These are phyloP conservation scores for Apiospora arundinis DNA, from an alignment of 2,329 filamentous ascomycete species.

Conservation along the genomic window DNA sequence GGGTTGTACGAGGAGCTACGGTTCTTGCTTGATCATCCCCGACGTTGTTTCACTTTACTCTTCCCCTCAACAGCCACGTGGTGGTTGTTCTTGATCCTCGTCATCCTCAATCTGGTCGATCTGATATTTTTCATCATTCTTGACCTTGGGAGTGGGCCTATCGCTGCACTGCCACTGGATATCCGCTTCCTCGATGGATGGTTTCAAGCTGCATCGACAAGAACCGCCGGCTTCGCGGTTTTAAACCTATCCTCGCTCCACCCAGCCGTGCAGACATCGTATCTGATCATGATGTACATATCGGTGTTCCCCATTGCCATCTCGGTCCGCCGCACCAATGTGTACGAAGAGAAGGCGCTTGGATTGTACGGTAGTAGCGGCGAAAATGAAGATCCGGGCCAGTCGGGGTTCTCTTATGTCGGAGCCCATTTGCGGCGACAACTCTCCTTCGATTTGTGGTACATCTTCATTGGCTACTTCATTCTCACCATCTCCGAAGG, in stretches of 20 bases:
- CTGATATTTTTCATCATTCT: slow-evolving; percentile 91
- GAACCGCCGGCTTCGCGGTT: slow-evolving; percentile 88
- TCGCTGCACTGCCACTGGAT: slow-evolving; percentile 72
- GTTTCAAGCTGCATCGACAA: slow-evolving; percentile 88
- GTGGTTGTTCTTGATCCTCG: slow-evolving; percentile 91
- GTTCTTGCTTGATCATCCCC: slow-evolving; percentile 92
- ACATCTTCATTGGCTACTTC: slow-evolving; percentile 91
- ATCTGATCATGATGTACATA: slow-evolving; percentile 99
- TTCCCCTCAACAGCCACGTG: slow-evolving; percentile 91
- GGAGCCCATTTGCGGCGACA: slow-evolving; percentile 91
- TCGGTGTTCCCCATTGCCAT: slow-evolving; percentile 97
- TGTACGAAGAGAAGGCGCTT: slow-evolving; percentile 90
- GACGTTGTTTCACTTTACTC: slow-evolving; percentile 92
- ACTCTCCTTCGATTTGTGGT: slow-evolving; percentile 97
- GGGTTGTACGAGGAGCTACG: slow-evolving; percentile 87
- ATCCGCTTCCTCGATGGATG: slow-evolving; percentile 83
- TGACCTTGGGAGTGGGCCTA: slow-evolving; percentile 76
- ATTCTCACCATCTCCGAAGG: slow-evolving; percentile 92
- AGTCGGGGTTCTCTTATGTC: slow-evolving; percentile 78
- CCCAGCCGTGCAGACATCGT: slow-evolving; percentile 90
- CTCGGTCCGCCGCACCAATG: slow-evolving; percentile 90
- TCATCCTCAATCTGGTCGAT: slow-evolving; percentile 83
- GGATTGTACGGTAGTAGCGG: slow-evolving; percentile 70
- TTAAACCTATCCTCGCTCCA: slow-evolving; percentile 81
- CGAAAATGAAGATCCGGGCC: slow-evolving; percentile 56